These are phyloP conservation scores for Draba incana DNA, from an alignment of 345 rosid species.

Conservation along the genomic window DNA sequence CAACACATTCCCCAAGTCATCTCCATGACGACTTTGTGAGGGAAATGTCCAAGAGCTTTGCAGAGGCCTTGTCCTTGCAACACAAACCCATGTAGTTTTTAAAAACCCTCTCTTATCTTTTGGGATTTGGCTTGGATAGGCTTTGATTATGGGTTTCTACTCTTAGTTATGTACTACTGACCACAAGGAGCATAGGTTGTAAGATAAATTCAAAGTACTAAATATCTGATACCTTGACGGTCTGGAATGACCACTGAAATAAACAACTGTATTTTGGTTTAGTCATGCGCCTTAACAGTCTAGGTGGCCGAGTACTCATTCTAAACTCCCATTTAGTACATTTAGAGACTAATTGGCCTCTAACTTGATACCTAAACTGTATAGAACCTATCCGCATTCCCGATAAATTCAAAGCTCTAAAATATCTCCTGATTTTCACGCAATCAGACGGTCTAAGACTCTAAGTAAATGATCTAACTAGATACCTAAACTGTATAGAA, in stretches of 20 bases:
- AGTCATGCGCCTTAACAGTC: too few relatives aligned
- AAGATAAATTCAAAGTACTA: slow-evolving; percentile 18
- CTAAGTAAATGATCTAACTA: too few relatives aligned
- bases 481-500: too few relatives aligned
- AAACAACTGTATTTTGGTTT: too few relatives aligned
- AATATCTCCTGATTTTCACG: too few relatives aligned
- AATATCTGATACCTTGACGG: background rate
- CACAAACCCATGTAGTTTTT: slow-evolving; percentile 11
- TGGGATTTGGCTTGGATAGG: background rate
- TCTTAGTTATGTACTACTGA: slow-evolving; percentile 26
- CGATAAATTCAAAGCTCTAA: slow-evolving; percentile 7
- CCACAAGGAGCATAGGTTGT: slow-evolving; percentile 33
- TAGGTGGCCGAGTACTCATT: too few relatives aligned
- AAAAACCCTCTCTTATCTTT: slow-evolving; percentile 11
- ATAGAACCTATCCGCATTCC: too few relatives aligned
- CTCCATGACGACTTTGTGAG: slow-evolving; percentile 44
- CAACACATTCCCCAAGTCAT: slow-evolving; percentile 34
- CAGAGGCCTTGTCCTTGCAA: slow-evolving; percentile 55
- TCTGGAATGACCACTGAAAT: too few relatives aligned
- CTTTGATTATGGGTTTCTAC: background rate
- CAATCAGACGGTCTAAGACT: too few relatives aligned
- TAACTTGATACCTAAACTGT: too few relatives aligned
- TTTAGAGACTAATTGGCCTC: too few relatives aligned
- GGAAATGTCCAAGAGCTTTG: slow-evolving; percentile 64
- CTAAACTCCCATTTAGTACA: too few relatives aligned